phyloP scores from a whole-genome alignment of 768 basidiomycete genomes.

The Peribolospora baueri region DNA sequence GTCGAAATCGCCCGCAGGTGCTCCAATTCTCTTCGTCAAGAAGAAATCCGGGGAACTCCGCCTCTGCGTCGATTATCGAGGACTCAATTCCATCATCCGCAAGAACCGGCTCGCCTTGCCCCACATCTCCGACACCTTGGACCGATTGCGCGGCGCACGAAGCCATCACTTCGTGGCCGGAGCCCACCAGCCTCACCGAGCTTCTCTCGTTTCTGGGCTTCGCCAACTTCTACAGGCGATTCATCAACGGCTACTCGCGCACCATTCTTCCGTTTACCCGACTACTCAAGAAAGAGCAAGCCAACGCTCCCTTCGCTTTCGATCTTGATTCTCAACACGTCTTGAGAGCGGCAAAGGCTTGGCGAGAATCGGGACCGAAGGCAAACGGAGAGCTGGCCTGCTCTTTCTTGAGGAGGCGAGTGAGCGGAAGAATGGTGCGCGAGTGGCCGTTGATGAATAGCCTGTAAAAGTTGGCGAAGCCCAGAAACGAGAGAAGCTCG shows the following conservation, averaged over 20 bases:
- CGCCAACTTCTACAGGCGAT: slow-evolving; percentile 26
- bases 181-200: slow-evolving; percentile 18
- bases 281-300: slow-evolving; percentile 9
- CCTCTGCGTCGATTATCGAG: slow-evolving; percentile 9
- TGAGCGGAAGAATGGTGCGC: slow-evolving; percentile 14
- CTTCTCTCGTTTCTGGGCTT: slow-evolving; percentile 27
- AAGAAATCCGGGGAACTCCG: slow-evolving; percentile 6
- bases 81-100: slow-evolving; percentile 6
- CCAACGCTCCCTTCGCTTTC: no score
- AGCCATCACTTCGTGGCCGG: slow-evolving; percentile 22
- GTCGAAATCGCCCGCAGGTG: slow-evolving; percentile 3
- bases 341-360: no score
- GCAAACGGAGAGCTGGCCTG: no score
- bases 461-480: slow-evolving; percentile 27
- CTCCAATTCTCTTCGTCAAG: slow-evolving; percentile 8
- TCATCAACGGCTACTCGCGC: slow-evolving; percentile 21
- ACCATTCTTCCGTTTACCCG: slow-evolving; percentile 14
- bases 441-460: slow-evolving; percentile 23
- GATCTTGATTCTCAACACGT: no score
- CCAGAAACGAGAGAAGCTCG: slow-evolving; percentile 24
- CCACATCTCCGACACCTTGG: slow-evolving; percentile 6
- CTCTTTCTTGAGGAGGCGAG: slow-evolving; percentile 9
- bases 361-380: no score
- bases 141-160: slow-evolving; percentile 14
- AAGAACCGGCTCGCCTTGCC: slow-evolving; percentile 10